Percentiles rank a stretch among this genome's conserved stretches.
These are phyloP conservation scores for Phytophthora foliorum DNA, from an alignment of 352 stramenopile species.

Conservation along the genomic window DNA sequence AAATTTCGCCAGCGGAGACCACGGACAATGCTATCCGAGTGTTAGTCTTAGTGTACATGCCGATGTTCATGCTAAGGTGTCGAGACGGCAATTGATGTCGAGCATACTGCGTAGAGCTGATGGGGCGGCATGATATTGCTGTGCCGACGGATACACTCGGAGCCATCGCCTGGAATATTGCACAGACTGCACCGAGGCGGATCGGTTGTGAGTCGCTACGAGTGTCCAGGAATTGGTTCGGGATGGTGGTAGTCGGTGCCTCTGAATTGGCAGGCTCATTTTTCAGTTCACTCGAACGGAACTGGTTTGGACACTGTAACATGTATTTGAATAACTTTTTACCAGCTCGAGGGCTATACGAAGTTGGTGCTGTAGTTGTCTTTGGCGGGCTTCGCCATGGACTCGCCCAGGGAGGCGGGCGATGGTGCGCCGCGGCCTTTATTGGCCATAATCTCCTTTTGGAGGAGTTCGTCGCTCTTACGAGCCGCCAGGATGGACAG, in stretches of 20 bases:
- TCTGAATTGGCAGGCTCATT: too few relatives aligned
- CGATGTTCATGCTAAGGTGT: not conserved
- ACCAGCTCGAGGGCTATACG: conserved; percentile 31
- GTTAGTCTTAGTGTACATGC: too few relatives aligned
- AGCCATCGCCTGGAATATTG: conserved; percentile 21
- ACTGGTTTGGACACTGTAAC: conserved; percentile 5
- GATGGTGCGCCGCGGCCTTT: conserved; percentile 20
- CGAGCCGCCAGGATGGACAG: conserved; percentile 24
- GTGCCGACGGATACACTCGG: not conserved
- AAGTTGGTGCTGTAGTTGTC: conserved; percentile 58
- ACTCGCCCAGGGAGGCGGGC: conserved; percentile 24
- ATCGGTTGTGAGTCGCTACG: conserved; percentile 14
- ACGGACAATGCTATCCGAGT: too few relatives aligned
- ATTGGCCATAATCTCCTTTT: conserved; percentile 27
- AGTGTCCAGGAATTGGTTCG: not conserved
- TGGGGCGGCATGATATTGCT: too few relatives aligned
- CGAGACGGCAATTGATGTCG: too few relatives aligned
- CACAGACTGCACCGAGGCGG: conserved; percentile 13
- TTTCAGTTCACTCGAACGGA: not conserved
- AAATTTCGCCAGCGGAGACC: not conserved
- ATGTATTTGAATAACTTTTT: conserved; percentile 20
- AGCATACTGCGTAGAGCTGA: too few relatives aligned
- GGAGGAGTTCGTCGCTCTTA: conserved; percentile 25
- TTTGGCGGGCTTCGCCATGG: conserved; percentile 28
- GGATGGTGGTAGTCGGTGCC: too few relatives aligned